Conservation (phyloP, 1,284 basidiomycete species). For the Austropuccinia psidii region DNA sequence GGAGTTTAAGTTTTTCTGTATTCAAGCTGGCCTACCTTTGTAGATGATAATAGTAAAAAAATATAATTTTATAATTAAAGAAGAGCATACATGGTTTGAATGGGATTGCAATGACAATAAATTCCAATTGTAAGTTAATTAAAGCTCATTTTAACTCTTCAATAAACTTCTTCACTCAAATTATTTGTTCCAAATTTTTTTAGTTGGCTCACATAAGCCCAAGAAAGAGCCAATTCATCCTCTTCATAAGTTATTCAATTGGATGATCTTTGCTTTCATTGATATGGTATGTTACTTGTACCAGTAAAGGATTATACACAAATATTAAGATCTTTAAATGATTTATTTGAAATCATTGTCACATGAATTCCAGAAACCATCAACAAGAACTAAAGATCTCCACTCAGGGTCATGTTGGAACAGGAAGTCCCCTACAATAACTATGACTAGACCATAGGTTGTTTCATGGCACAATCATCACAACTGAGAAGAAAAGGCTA, state of each 20-base stretch:
- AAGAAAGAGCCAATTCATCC: background rate
- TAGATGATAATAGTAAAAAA: background rate
- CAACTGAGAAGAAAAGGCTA: too few species aligned
- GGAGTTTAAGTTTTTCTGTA: slow-evolving; percentile 3
- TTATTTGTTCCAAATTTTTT: background rate
- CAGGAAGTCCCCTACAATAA: too few species aligned
- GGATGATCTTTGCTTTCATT: background rate
- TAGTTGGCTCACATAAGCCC: slow-evolving; percentile 3
- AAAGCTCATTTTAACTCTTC: background rate
- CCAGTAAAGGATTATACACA: background rate
- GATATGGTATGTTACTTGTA: background rate
- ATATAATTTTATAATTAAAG: background rate
- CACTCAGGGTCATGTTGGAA: too few species aligned
- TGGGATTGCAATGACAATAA: background rate
- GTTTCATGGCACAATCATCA: too few species aligned
- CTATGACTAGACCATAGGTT: too few species aligned
- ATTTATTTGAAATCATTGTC: too few species aligned
- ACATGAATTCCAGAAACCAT: too few species aligned
- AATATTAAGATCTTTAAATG: background rate
- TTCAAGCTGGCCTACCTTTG: background rate
- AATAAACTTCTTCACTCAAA: background rate
- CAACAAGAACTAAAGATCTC: too few species aligned
- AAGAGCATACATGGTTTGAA: background rate
- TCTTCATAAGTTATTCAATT: slow-evolving; percentile 4
- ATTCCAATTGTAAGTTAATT: background rate